phyloP scores from a whole-genome alignment of 1,139 yeast genomes.

The Geotrichum carabidarum region DNA sequence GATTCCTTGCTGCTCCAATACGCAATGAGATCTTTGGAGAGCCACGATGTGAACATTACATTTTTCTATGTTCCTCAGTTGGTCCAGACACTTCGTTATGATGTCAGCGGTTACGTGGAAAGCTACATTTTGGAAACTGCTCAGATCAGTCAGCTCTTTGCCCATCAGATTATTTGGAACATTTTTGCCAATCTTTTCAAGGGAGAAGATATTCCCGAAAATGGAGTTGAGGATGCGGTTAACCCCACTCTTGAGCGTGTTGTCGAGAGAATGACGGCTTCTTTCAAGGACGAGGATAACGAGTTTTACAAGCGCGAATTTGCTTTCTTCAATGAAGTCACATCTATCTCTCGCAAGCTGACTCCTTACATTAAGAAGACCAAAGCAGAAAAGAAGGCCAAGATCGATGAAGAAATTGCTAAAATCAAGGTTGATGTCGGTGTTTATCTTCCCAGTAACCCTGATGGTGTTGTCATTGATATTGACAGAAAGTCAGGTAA shows the following conservation, averaged over 20 bases:
- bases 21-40: conserved; percentile 84
- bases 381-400: conserved; percentile 92
- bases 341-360: conserved; percentile 87
- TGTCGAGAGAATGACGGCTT: conserved; percentile 56
- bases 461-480: conserved; percentile 89
- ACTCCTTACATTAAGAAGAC: conserved; percentile 90
- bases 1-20: conserved; percentile 74
- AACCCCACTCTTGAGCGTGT: conserved; percentile 81
- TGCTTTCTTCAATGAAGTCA: conserved; percentile 83
- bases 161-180: conserved; percentile 98
- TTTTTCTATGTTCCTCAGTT: conserved; percentile 98
- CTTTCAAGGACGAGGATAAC: conserved; percentile 57
- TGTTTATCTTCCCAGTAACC: conserved; percentile 92
- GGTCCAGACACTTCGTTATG: conserved; percentile 86
- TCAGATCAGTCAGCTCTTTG: conserved; percentile 80
- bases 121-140: conserved; percentile 90
- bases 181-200: conserved; percentile 89
- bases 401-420: conserved; percentile 94
- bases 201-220: conserved; percentile 65
- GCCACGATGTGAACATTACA: conserved; percentile 80
- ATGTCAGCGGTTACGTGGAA: conserved; percentile 76
- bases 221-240: conserved; percentile 65
- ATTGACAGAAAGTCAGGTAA: conserved; percentile 88
- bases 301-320: conserved; percentile 78
- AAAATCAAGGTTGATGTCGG: conserved; percentile 71